These are phyloP conservation scores for Samsoniella hepiali DNA, from an alignment of 2,329 filamentous ascomycete genomes.

Conservation along the genomic window DNA sequence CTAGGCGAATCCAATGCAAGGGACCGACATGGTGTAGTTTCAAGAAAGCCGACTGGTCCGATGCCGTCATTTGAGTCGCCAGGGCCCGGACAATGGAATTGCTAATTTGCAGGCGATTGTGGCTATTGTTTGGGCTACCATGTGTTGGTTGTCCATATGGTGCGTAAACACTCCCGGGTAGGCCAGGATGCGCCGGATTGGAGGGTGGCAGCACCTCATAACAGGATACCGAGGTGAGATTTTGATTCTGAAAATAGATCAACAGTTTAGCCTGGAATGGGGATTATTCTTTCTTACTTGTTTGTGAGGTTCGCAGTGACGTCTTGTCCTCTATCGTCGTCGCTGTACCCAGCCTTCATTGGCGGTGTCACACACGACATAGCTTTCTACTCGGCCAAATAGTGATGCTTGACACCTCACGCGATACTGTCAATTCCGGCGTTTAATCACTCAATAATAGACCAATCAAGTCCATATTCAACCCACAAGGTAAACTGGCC, in stretches of 20 bases:
- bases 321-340: too few relatives aligned
- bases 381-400: too few relatives aligned
- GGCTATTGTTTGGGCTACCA: neutral
- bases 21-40: neutral
- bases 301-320: too few relatives aligned
- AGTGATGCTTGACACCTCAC: too few relatives aligned
- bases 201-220: neutral
- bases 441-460: too few relatives aligned
- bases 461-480: neutral
- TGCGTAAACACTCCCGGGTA: neutral
- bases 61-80: neutral
- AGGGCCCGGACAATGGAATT: neutral
- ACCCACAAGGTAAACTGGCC: neutral
- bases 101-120: neutral
- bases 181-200: neutral
- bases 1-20: conserved; percentile 2
- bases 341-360: too few relatives aligned
- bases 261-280: neutral
- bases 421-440: too few relatives aligned
- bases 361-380: too few relatives aligned
- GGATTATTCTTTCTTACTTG: neutral
- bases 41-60: neutral
- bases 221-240: neutral
- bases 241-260: neutral
- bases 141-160: neutral